Conservation (phyloP, 2,329 filamentous ascomycete species). For the Chalaropsis ovoidea region DNA sequence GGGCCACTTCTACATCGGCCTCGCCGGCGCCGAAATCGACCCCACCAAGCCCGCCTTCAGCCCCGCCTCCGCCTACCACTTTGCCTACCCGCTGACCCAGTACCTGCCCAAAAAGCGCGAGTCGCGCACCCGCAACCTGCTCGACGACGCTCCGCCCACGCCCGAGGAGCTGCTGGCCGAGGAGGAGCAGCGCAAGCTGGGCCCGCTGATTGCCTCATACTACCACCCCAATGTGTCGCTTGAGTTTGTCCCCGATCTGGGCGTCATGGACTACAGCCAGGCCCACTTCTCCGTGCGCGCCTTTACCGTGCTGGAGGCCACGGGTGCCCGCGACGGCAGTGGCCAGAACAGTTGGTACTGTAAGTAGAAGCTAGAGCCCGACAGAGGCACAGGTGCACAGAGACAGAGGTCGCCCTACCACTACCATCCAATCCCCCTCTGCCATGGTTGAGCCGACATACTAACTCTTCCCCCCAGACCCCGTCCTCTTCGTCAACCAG, state of each 20-base stretch:
- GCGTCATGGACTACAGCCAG: constrained; percentile 54
- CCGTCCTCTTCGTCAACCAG: constrained; percentile 82
- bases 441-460: neutral
- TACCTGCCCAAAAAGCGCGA: constrained; percentile 87
- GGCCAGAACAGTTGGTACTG: constrained; percentile 89
- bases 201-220: constrained; percentile 63
- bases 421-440: too few relatives aligned
- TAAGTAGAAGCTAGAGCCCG: too few relatives aligned
- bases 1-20: constrained; percentile 84
- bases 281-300: constrained; percentile 66
- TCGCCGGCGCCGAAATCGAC: constrained; percentile 66
- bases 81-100: constrained; percentile 74
- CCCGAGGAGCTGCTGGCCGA: constrained; percentile 42
- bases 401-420: too few relatives aligned
- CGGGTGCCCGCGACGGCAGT: constrained; percentile 67
- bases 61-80: constrained; percentile 66
- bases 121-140: constrained; percentile 74
- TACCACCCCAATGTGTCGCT: constrained; percentile 94
- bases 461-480: constrained; percentile 38
- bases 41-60: constrained; percentile 64
- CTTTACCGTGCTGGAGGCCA: constrained; percentile 69
- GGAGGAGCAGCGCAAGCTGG: constrained; percentile 47
- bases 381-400: too few relatives aligned
- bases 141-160: constrained; percentile 43
- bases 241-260: constrained; percentile 72